phyloP scores from a whole-genome alignment of 2,329 filamentous ascomycete genomes.

The Sphaceloma murrayae region DNA sequence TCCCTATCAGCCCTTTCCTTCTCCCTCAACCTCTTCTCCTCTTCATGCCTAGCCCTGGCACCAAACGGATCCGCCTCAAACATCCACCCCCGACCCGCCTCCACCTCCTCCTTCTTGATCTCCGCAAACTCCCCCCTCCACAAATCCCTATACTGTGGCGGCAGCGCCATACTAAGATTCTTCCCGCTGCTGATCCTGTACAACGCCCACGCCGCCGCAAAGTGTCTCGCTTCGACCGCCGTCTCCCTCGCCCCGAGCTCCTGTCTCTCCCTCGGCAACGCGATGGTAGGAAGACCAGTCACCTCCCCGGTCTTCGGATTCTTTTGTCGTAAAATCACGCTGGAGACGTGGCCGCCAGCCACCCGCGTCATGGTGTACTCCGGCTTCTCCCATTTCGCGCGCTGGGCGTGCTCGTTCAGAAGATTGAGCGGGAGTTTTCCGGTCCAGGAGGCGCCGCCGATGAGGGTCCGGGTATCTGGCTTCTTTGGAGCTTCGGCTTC shows the following conservation, averaged over 20 bases:
- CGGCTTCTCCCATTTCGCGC: slow-evolving; percentile 88
- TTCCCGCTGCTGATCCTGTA: slow-evolving; percentile 92
- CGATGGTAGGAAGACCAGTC: slow-evolving; percentile 68
- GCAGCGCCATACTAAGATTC: slow-evolving; percentile 89
- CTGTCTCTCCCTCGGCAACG: slow-evolving; percentile 64
- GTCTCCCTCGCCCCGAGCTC: slow-evolving; percentile 62
- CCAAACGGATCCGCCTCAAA: slow-evolving; percentile 94
- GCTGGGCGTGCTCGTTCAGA: slow-evolving; percentile 88
- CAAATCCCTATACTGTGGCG: slow-evolving; percentile 76
- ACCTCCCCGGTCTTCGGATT: slow-evolving; percentile 77
- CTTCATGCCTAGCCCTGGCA: slow-evolving; percentile 67
- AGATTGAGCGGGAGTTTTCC: slow-evolving; percentile 92
- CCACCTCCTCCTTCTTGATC: slow-evolving; percentile 71
- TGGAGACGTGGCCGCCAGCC: slow-evolving; percentile 35
- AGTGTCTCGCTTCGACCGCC: slow-evolving; percentile 83
- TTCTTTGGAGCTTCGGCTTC: slow-evolving; percentile 43
- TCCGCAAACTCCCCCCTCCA: slow-evolving; percentile 84
- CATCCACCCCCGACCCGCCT: slow-evolving; percentile 71
- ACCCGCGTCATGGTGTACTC: slow-evolving; percentile 63
- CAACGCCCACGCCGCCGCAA: slow-evolving; percentile 81
- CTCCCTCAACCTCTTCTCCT: slow-evolving; percentile 62
- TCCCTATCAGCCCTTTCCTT: slow-evolving; percentile 69
- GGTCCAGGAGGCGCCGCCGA: slow-evolving; percentile 93
- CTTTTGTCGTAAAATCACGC: slow-evolving; percentile 63
- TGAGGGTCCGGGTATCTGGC: slow-evolving; percentile 61